These are phyloP conservation scores for Trypanosoma platydactyli DNA, from an alignment of 208 protist species.

Conservation along the genomic window DNA sequence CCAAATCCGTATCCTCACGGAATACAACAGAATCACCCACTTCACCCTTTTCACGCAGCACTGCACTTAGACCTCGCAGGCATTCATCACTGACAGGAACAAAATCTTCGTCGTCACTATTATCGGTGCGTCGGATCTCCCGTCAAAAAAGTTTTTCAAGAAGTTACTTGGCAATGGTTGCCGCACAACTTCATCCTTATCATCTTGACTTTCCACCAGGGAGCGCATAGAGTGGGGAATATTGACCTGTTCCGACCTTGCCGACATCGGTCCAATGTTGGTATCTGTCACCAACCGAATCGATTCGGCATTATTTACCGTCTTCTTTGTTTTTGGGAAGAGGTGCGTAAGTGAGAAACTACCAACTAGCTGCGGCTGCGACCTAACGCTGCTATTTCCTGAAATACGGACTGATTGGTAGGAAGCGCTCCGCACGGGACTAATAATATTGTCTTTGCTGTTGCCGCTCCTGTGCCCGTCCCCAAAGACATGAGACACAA, in stretches of 20 bases:
- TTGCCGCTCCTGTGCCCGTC: neutral
- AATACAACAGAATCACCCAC: no score
- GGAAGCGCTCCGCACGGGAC: neutral
- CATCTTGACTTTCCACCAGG: neutral
- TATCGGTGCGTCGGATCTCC: neutral
- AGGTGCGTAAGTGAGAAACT: constrained; percentile 5
- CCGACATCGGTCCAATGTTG: neutral
- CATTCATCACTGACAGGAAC: constrained; percentile 12
- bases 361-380: constrained; percentile 5
- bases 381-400: constrained; percentile 2
- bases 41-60: neutral
- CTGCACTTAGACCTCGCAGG: constrained; percentile 5
- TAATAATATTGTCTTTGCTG: neutral
- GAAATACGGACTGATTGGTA: neutral
- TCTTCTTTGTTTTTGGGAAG: neutral
- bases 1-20: no score
- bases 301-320: neutral
- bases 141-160: neutral
- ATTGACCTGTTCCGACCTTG: neutral
- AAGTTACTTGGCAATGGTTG: constrained; percentile 11
- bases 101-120: constrained; percentile 5
- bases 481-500: neutral
- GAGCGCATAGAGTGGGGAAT: neutral
- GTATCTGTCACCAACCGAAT: neutral
- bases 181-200: neutral